A percentile compares a stretch with the other conserved stretches of the same genome.
Conservation (phyloP, 139 green algal genomes). For the Bryopsis sp. region DNA sequence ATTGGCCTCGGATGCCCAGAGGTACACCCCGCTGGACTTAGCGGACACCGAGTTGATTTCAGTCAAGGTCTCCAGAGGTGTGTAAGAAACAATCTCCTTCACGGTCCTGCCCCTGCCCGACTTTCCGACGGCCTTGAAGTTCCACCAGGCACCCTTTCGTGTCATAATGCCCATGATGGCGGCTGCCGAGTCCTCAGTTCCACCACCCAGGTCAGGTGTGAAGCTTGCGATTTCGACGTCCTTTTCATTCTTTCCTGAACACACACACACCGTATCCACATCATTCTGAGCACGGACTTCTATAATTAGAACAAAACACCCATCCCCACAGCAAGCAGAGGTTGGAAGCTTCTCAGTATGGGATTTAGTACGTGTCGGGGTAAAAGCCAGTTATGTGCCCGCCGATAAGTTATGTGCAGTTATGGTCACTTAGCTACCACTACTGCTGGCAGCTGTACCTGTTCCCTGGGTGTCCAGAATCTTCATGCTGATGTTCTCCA, state of each 20-base stretch:
- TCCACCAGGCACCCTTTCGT: background rate
- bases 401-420: too few species aligned
- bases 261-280: too few species aligned
- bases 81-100: conserved; percentile 4
- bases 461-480: background rate
- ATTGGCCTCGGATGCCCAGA: background rate
- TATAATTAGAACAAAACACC: too few species aligned
- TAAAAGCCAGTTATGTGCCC: too few species aligned
- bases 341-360: too few species aligned
- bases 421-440: too few species aligned
- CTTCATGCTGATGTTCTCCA: background rate
- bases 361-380: too few species aligned
- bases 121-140: background rate
- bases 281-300: too few species aligned
- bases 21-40: background rate
- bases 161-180: conserved; percentile 2
- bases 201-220: background rate
- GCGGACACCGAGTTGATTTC: background rate
- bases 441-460: background rate
- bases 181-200: background rate
- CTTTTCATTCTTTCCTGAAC: too few species aligned
- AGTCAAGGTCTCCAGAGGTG: background rate
- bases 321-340: too few species aligned
- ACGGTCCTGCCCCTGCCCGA: background rate
- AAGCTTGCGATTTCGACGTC: too few species aligned